Percentiles rank a stretch among this genome's conserved stretches.
Evolutionary conservation across 1,139 yeast species (phyloP).

Genomic region (Zygotorulaspora mrakii): DNA sequence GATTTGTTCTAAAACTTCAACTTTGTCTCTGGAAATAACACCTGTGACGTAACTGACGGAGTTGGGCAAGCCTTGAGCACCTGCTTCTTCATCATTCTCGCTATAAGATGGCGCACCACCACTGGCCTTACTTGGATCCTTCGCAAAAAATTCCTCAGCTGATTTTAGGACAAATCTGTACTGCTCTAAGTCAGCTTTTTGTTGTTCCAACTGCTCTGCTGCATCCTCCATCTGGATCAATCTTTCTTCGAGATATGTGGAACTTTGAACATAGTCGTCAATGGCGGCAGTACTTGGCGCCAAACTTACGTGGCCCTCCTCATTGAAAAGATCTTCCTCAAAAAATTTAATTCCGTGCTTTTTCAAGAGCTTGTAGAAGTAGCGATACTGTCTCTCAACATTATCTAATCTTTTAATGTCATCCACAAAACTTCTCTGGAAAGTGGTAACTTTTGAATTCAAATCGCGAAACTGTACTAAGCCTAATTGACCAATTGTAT

Average conservation of each 20-base stretch:
- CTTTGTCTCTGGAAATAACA: conserved; percentile 70
- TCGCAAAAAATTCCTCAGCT: conserved; percentile 63
- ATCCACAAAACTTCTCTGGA: conserved; percentile 81
- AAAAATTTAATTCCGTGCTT: conserved; percentile 46
- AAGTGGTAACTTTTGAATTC: conserved; percentile 70
- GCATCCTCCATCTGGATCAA: conserved; percentile 54
- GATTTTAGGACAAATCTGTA: conserved; percentile 65
- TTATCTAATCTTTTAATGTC: conserved; percentile 72
- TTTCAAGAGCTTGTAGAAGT: conserved; percentile 45
- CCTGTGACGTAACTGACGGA: conserved; percentile 71
- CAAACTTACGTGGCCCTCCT: conserved; percentile 15
- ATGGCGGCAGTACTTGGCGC: conserved; percentile 59
- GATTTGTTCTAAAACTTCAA: conserved; percentile 72
- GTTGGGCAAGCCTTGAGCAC: conserved; percentile 21
- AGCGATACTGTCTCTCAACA: conserved; percentile 54
- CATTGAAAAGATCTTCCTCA: conserved; percentile 39
- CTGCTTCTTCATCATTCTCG: conserved; percentile 22
- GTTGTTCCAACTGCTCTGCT: conserved; percentile 49
- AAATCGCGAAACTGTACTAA: conserved; percentile 86
- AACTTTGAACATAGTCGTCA: conserved; percentile 69
- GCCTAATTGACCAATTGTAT: conserved; percentile 76
- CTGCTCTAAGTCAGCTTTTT: conserved; percentile 57
- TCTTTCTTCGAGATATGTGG: conserved; percentile 58
- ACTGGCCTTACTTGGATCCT: conserved; percentile 34
- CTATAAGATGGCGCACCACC: conserved; percentile 21